Conservation (phyloP, 768 basidiomycete species). For the Chalciporus piperatus region DNA sequence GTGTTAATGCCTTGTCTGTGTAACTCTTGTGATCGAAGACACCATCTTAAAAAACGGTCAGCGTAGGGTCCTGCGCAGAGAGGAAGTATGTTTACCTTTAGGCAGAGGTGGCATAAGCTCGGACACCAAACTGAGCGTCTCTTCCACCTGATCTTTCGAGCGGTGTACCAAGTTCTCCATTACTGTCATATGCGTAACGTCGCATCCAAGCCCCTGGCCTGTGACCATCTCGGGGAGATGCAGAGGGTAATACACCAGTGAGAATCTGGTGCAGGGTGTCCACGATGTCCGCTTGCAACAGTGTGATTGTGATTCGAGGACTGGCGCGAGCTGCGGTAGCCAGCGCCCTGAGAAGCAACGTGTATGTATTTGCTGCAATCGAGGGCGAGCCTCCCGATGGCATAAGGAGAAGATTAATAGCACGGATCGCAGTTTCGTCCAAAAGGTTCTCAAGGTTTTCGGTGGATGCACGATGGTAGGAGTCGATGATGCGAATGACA, state of each 20-base stretch:
- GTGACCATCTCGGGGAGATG: slow-evolving; percentile 50
- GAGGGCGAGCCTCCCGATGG: slow-evolving; percentile 86
- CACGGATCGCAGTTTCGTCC: slow-evolving; percentile 72
- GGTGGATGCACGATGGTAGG: slow-evolving; percentile 80
- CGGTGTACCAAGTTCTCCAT: slow-evolving; percentile 97
- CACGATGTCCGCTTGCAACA: slow-evolving; percentile 91
- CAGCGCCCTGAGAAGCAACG: slow-evolving; percentile 79
- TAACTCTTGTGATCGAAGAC: too few relatives aligned
- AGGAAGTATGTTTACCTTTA: slow-evolving; percentile 49
- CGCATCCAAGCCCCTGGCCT: slow-evolving; percentile 82
- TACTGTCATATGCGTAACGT: slow-evolving; percentile 93
- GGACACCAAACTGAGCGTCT: slow-evolving; percentile 82
- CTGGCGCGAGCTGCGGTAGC: slow-evolving; percentile 87
- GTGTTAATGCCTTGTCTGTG: too few relatives aligned
- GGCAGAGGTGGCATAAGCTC: slow-evolving; percentile 93
- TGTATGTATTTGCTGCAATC: slow-evolving; percentile 85
- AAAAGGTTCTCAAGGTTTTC: slow-evolving; percentile 87
- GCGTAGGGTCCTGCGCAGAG: too few relatives aligned
- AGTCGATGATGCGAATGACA: slow-evolving; percentile 91
- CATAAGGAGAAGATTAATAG: slow-evolving; percentile 80
- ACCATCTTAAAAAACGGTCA: too few relatives aligned
- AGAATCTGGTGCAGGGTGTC: slow-evolving; percentile 93
- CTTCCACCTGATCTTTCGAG: slow-evolving; percentile 96
- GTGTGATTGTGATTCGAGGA: slow-evolving; percentile 78
- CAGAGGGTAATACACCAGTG: slow-evolving; percentile 86